Conservation (phyloP, 441 rosid species). For the Euphorbia corollata region DNA sequence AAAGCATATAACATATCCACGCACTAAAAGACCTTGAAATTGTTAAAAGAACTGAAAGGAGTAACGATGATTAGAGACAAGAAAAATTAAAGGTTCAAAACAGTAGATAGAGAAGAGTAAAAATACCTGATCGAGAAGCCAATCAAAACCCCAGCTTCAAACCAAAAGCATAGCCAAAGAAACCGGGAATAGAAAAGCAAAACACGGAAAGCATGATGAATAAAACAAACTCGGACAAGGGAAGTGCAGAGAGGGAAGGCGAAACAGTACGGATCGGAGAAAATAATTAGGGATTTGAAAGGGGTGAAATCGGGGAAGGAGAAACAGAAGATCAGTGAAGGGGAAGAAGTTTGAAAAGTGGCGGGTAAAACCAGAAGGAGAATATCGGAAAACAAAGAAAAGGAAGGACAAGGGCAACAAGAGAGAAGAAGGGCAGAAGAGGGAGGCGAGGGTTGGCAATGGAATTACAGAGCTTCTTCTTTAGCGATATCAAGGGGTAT, state of each 20-base stretch:
- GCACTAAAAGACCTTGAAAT: background rate
- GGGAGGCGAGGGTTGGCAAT: conserved; percentile 44
- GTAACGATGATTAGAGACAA: conserved; percentile 16
- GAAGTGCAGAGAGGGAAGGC: conserved; percentile 11
- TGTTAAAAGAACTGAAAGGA: conserved; percentile 11
- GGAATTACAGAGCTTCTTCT: conserved; percentile 26
- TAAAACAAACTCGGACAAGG: background rate
- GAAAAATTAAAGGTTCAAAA: conserved; percentile 1
- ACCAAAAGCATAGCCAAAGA: background rate
- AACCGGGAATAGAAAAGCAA: background rate
- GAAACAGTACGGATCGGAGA: conserved; percentile 8
- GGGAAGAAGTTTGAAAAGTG: conserved; percentile 26
- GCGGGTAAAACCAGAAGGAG: conserved; percentile 39
- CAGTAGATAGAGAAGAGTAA: background rate
- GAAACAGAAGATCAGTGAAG: background rate
- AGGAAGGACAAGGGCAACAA: conserved; percentile 24
- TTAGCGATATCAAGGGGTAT: conserved; percentile 27
- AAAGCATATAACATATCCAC: background rate
- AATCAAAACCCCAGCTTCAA: conserved; percentile 11
- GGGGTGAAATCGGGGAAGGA: background rate
- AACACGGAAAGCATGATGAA: background rate
- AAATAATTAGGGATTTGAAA: conserved; percentile 3
- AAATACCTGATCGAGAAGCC: conserved; percentile 8
- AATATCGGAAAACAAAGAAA: conserved; percentile 24
- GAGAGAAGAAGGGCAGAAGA: conserved; percentile 46